Base-by-base conservation (phyloP, 176 grass and related monocot species). In the Oryza coarctata region DNA sequence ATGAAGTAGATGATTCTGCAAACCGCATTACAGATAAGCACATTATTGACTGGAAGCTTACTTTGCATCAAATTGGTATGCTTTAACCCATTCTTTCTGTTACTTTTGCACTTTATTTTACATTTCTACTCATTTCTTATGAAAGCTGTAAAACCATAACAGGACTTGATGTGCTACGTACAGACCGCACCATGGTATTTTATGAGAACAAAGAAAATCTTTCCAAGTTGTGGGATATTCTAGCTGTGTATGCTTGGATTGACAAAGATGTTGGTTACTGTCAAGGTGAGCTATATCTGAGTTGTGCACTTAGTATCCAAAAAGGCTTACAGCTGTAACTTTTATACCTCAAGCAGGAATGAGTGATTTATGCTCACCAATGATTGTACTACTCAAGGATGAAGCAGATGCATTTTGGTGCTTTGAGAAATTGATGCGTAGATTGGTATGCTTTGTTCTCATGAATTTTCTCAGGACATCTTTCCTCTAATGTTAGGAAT, bases 261-360 rank as follows among this genome's bases (percentile, higher is more conserved):
- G 97, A 96, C 80, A 99, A 99, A 88, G 97, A 99, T 81, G 89
- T 99, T 65, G 97, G 97, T 44, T 99, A 99, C 28, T 99, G 97
- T 85, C 97, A 99, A 99, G 97, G 97, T 96, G 65, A 20, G 73
- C 17, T 71, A 68, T 69, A 84, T 80, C 70, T 70, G 23, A 82
- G 17, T 61, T 49, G 8, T 29, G 40, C 70, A 87, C 31, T 83
- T 77, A 71, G 1, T 65, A 29, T 66, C 18, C 35, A 88, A 79
- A 55, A 43, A 76, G 43, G 65, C 39, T 86, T 40, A 74, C 27
- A 83, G 39, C 41, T 78, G 39, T 72, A 69, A 61, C n/a, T 32
- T 88, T 72, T 83, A 86, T 73, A 41, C 63, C 35, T 68, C 63
- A 12, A 72, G 86, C 91, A 99, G 97, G 97, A 83, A 99, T 99